A percentile compares a stretch with the other conserved stretches of the same genome.
Conservation (phyloP, 225 moss, liverwort and hornwort genomes). For the Straminergon stramineum region DNA sequence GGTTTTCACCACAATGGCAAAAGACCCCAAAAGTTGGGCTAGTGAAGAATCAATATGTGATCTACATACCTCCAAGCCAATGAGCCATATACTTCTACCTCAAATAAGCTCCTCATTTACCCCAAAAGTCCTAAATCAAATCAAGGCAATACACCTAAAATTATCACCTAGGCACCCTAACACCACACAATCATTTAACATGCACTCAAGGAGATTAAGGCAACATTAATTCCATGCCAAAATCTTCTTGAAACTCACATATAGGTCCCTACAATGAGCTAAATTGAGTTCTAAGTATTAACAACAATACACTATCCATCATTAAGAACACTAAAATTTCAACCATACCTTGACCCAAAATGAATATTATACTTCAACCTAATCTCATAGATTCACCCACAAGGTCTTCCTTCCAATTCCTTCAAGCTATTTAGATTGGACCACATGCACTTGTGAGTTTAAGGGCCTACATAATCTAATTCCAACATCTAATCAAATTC, state of each 20-base stretch:
- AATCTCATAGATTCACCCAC: not conserved
- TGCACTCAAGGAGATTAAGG: not conserved
- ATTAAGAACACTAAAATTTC: not conserved
- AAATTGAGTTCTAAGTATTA: not conserved
- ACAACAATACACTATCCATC: fast-evolving
- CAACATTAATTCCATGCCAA: not conserved
- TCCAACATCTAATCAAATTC: not conserved
- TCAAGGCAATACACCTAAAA: fast-evolving
- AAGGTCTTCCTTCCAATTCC: not conserved
- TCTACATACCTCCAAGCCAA: fast-evolving
- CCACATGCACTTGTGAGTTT: not conserved
- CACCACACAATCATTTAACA: not conserved
- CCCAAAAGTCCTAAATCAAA: not conserved
- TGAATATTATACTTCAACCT: not conserved
- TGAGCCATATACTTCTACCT: not conserved
- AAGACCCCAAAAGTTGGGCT: fast-evolving
- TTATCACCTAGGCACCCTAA: not conserved
- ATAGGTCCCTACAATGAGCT: fast-evolving
- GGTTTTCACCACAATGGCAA: not conserved
- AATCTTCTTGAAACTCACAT: not conserved
- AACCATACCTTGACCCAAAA: not conserved
- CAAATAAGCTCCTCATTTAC: not conserved
- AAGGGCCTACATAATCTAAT: not conserved
- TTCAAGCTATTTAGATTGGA: not conserved
- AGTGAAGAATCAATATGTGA: not conserved